Evolutionary conservation across 1,139 yeast species (phyloP), one percentile per base, ranked within the genome.

Genomic region (Scheffersomyces titani): DNA sequence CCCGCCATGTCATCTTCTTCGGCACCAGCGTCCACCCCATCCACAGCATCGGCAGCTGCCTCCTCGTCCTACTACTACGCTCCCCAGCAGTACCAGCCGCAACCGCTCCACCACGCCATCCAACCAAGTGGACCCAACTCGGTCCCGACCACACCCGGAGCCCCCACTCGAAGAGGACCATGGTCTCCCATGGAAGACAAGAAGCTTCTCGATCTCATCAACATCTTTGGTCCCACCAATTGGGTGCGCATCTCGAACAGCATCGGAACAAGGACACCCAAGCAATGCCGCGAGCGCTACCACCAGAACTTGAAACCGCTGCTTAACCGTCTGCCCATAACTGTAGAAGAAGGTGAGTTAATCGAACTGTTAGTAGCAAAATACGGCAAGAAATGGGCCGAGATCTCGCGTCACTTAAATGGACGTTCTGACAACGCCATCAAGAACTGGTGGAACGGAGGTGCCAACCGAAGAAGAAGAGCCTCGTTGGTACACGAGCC

Each of bases 401-500:
- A 91, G 69, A 92, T 92, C 53, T 92, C 97, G 24, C 83, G 97
- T 54, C 97, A 91, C 71, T 75, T 92, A 60, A 88, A 90, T 62
- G 97, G 97, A 1, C 78, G 97, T 55, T 84, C 91, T 19, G 98
- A 92, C 72, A 92, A 92, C 71, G 94, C 97, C 36, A 91, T 92
- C 64, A 92, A 92, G 70, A 92, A 92, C 73, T 92, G 97, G 97
- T 92, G 97, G 97, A 92, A 92, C 68, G 96, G 97, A 6, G 96
- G 96, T 13, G 93, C 96, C 19, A 90, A 89, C 66, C 80, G 96
- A 59, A 76, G 96, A 61, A 81, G 92, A 63, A 70, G 90, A 60
- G 86, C 87, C 3, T 70, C 75, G 19, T 52, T 59, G 53, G 59
- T 56, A 18, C 49, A 46, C n/a, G 22, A 19, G 11, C 49, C 49